A percentile compares a stretch with the other conserved stretches of the same genome.
These are phyloP conservation scores for Eragrostis tef DNA, from an alignment of 202 grass and related monocot genomes.

Conservation along the genomic window DNA sequence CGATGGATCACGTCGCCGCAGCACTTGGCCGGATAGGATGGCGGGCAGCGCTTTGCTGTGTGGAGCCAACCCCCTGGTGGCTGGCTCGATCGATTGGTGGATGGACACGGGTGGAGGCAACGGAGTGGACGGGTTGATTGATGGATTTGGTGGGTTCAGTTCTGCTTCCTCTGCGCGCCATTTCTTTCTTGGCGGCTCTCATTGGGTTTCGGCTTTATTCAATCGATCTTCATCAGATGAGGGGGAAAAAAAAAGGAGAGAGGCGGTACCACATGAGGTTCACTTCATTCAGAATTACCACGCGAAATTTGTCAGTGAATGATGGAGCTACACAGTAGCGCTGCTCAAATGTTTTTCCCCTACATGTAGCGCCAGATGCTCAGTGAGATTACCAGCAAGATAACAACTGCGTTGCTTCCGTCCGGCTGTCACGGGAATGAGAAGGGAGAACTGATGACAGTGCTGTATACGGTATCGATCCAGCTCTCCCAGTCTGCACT, in stretches of 20 bases:
- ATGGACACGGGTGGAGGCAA: neutral
- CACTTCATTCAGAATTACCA: neutral
- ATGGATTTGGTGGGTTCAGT: slow-evolving; percentile 29
- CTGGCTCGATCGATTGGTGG: neutral
- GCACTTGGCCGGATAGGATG: neutral
- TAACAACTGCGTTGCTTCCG: neutral
- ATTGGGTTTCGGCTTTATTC: no score
- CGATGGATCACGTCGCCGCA: slow-evolving; percentile 34
- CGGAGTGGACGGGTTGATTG: slow-evolving; percentile 6
- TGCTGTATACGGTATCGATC: neutral
- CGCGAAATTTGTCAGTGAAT: neutral
- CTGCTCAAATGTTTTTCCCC: no score
- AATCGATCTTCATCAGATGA: neutral
- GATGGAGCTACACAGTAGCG: neutral
- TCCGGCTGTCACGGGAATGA: slow-evolving; percentile 12
- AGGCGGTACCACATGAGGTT: neutral
- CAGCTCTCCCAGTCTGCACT: slow-evolving; percentile 8
- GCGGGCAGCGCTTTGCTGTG: neutral
- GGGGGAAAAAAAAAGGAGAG: neutral
- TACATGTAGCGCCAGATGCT: neutral
- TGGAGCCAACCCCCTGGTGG: slow-evolving; percentile 4
- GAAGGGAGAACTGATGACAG: neutral
- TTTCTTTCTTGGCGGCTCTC: neutral
- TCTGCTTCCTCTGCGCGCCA: neutral
- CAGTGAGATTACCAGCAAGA: neutral